Percentiles rank a stretch among this genome's conserved stretches.
phyloP scores from a whole-genome alignment of 345 rosid genomes.

The Trapa bicornis region DNA sequence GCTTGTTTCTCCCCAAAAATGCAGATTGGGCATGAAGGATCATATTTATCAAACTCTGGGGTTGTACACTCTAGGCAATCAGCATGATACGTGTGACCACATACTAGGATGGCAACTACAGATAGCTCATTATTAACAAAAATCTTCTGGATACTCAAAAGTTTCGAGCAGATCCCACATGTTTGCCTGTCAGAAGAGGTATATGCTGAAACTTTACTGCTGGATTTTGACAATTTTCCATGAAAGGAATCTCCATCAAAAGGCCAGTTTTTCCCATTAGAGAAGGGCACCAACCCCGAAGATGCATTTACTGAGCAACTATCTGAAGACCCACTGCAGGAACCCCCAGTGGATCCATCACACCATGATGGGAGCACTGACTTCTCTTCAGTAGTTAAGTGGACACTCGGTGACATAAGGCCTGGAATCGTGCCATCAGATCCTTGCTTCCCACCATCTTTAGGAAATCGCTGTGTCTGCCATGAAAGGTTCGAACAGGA shows the following conservation, averaged over 20 bases:
- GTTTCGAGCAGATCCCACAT: slow-evolving; percentile 83
- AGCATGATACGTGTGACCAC: slow-evolving; percentile 94
- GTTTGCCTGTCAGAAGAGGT: slow-evolving; percentile 43
- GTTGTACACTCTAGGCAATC: slow-evolving; percentile 94
- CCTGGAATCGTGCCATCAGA: slow-evolving; percentile 31
- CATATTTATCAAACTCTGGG: slow-evolving; percentile 58
- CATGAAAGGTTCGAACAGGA: slow-evolving; percentile 29
- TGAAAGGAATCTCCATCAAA: slow-evolving; percentile 43
- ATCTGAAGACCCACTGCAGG: slow-evolving; percentile 62
- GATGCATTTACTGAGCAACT: slow-evolving; percentile 81
- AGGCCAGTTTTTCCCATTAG: slow-evolving; percentile 49
- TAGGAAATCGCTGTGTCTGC: slow-evolving; percentile 27
- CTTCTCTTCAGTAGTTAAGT: slow-evolving; percentile 33
- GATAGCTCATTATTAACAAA: slow-evolving; percentile 46
- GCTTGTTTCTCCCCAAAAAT: slow-evolving; percentile 72
- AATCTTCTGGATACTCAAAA: slow-evolving; percentile 62
- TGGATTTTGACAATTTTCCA: slow-evolving; percentile 36
- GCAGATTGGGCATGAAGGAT: slow-evolving; percentile 89
- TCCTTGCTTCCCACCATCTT: slow-evolving; percentile 26
- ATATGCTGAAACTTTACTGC: slow-evolving; percentile 28
- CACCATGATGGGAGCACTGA: slow-evolving; percentile 36
- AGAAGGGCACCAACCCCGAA: slow-evolving; percentile 66
- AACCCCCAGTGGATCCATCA: slow-evolving; percentile 42
- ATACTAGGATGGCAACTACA: slow-evolving; percentile 63
- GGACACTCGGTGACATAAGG: slow-evolving; percentile 30